Evolutionary conservation across 108 stramenopile genomes (phyloP), one percentile per base, ranked within the genome.

Genomic region (Cylindrotheca fusiformis): DNA sequence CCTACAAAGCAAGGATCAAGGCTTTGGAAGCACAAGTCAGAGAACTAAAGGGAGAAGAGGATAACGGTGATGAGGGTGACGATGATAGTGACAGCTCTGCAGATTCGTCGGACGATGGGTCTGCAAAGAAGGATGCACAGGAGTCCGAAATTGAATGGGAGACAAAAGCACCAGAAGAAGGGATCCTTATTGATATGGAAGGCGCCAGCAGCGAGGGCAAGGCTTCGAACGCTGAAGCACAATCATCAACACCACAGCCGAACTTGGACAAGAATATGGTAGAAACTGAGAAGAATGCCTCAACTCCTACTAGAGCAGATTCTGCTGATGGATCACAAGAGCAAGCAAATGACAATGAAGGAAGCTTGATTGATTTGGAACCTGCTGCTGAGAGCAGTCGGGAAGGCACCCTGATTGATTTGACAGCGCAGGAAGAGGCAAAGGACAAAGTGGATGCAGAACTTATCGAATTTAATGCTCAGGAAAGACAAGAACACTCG

Each of bases 101-200:
- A 23, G 22, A 6, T 32, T 41, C 21, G 27, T 48, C 36, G 3
- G 26, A 60, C 21, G 50, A 14, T 12, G 57, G 33, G n/a, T 29
- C 19, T 23, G 52, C 6, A n/a, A 32, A 36, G 10, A 20, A 52
- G 25, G 66, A 48, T 6, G 48, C 48, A 24, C 19, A 28, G 20
- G 59, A 60, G 27, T 60, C 52, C 1, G 58, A 60, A 52, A 63
- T 63, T 24, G 63, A 63, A 33, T 63, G 63, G 63, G 51, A 63
- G 25, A 63, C 63, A 19, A 47, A 47, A 4, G 63, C 52, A 5
- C 27, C 52, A 2, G 51, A 52, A 32, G 63, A 63, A 36, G 63
- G 63, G 6, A 22, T 33, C 2, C 30, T 63, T 32, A 63, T 63
- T 36, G 63, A 63, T 22, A 28, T 63, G 1, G 63, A 46, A 41